Evolutionary conservation across 2,329 filamentous ascomycete species (phyloP).

Genomic region (Exophiala lecanii-corni): DNA sequence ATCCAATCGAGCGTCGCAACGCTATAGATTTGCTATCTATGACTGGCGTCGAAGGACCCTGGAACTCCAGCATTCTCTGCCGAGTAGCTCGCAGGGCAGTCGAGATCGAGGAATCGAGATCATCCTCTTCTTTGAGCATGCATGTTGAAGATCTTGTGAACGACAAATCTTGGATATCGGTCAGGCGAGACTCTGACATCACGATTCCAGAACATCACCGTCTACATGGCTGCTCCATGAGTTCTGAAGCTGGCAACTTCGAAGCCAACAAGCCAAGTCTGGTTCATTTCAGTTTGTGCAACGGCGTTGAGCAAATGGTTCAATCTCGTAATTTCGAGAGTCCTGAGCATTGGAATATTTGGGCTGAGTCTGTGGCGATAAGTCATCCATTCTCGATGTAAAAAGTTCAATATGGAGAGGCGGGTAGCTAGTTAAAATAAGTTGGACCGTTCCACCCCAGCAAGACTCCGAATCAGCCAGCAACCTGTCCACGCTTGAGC

Average conservation of each 20-base stretch:
- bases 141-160: neutral
- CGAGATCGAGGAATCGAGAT: slow-evolving; percentile 1
- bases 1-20: neutral
- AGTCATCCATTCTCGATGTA: too few species aligned
- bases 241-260: neutral
- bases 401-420: too few species aligned
- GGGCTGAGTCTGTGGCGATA: neutral
- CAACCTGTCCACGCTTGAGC: too few species aligned
- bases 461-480: too few species aligned
- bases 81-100: neutral
- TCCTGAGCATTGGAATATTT: neutral
- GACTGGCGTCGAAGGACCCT: neutral
- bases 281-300: slow-evolving; percentile 1
- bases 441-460: too few species aligned
- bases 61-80: slow-evolving; percentile 1
- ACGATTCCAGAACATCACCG: neutral
- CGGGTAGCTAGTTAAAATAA: too few species aligned
- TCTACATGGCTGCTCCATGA: slow-evolving; percentile 1
- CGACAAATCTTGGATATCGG: too few species aligned
- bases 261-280: neutral
- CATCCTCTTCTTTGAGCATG: neutral
- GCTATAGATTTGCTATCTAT: neutral
- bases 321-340: neutral
- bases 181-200: neutral
- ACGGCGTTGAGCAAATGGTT: neutral